phyloP scores from a whole-genome alignment of 1,139 yeast genomes.

The Candida glucosophila region DNA sequence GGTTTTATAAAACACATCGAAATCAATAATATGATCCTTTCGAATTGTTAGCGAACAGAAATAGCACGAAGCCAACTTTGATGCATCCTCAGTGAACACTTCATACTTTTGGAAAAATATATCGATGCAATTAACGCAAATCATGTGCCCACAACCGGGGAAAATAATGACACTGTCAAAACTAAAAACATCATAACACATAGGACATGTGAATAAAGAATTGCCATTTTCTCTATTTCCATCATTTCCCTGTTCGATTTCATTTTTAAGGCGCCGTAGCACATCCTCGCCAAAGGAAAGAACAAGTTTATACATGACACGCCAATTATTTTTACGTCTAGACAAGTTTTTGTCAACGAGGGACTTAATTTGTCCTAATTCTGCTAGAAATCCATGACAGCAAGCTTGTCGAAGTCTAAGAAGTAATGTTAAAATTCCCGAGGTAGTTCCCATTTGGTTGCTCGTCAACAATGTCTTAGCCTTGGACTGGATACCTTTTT shows the following conservation, averaged over 20 bases:
- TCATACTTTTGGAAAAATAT: slow-evolving; percentile 39
- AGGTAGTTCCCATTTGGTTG: slow-evolving; percentile 32
- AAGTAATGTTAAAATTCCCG: slow-evolving; percentile 62
- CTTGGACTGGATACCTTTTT: slow-evolving; percentile 44
- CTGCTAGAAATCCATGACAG: slow-evolving; percentile 72
- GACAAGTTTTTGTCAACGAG: slow-evolving; percentile 9
- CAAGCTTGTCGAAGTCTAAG: slow-evolving; percentile 86
- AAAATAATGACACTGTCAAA: slow-evolving; percentile 38
- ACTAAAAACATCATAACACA: slow-evolving; percentile 57
- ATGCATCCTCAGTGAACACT: slow-evolving; percentile 22
- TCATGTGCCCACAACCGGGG: slow-evolving; percentile 60
- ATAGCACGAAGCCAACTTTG: slow-evolving; percentile 42
- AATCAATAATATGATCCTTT: slow-evolving; percentile 39
- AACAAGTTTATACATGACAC: slow-evolving; percentile 12
- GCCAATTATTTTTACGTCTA: slow-evolving; percentile 14
- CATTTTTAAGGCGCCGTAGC: slow-evolving; percentile 9
- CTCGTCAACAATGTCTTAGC: slow-evolving; percentile 46
- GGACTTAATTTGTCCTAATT: slow-evolving; percentile 47
- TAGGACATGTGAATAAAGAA: slow-evolving; percentile 47
- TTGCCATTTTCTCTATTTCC: slow-evolving; percentile 7
- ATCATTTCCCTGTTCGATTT: slow-evolving; percentile 5
- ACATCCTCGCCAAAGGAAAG: slow-evolving; percentile 8
- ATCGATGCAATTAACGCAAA: slow-evolving; percentile 56
- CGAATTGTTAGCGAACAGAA: slow-evolving; percentile 36
- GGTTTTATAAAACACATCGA: slow-evolving; percentile 42